phyloP scores from a whole-genome alignment of 2,329 filamentous ascomycete species.

The Ilyonectria robusta region DNA sequence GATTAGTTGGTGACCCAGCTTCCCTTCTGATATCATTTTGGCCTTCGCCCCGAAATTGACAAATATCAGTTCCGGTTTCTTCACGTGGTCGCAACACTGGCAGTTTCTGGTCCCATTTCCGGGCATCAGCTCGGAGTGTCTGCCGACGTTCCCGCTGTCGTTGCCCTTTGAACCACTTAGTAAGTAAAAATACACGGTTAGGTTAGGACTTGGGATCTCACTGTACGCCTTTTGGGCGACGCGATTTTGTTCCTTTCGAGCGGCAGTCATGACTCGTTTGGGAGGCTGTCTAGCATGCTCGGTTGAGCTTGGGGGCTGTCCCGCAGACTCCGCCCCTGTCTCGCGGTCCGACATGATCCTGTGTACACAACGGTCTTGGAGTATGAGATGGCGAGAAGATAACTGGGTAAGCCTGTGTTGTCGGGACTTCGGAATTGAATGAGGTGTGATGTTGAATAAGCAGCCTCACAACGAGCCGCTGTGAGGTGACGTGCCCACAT shows the following conservation, averaged over 20 bases:
- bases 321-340: neutral
- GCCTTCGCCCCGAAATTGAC: neutral
- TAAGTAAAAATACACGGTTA: neutral
- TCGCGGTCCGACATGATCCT: neutral
- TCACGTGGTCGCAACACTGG: neutral
- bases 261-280: slow-evolving; percentile 38
- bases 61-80: neutral
- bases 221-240: slow-evolving; percentile 43
- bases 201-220: slow-evolving; percentile 16
- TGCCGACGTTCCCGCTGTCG: slow-evolving; percentile 33
- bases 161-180: slow-evolving; percentile 27
- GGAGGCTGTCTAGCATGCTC: neutral
- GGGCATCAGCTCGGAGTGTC: slow-evolving; percentile 4
- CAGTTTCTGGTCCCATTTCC: neutral
- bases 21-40: neutral
- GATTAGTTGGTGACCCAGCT: neutral
- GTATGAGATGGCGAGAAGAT: neutral
- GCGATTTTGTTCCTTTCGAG: slow-evolving; percentile 47
- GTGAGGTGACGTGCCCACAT: neutral
- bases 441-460: neutral
- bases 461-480: neutral
- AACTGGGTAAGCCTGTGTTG: neutral
- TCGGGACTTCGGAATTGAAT: neutral
- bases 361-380: neutral
- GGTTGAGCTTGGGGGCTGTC: neutral